Evolutionary conservation across 805 yeast genomes (phyloP), one percentile per base, ranked within the genome.

Genomic region (Wickerhamomyces mucosus): DNA sequence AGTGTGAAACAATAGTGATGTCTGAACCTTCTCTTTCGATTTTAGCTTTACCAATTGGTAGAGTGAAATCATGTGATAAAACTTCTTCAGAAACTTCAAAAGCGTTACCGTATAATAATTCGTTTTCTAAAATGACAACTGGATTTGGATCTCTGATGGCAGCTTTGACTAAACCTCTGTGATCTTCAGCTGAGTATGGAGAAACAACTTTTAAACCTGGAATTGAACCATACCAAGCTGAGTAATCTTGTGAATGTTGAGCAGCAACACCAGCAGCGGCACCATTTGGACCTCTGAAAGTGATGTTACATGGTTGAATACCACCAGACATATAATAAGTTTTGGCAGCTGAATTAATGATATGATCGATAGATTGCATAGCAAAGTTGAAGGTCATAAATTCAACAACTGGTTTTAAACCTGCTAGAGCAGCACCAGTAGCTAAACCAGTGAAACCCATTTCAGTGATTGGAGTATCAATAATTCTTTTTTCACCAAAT

Each of bases 191-290:
- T 33, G 92, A 76, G 68, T 78, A 92, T 33, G 99, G 99, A 28
- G 95, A 84, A 31, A 92, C 65, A 26, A 92, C 99, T 70, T 92
- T 92, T 59, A 92, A 72, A 59, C 99, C 99, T 39, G 99, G 99
- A 50, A 92, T 86, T 32, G 94, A 69, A 45, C 96, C 97, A 65
- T 92, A 92, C 98, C 98, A 92, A 33, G 96, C 86, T 35, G 95
- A 72, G 61, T 76, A 92, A 66, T 86, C 94, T 67, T 92, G 99
- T 18, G 98, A 92, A 67, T 92, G 99, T 67, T 92, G 99, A 37
- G 99, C 99, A 50, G 75, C 99, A 48, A 92, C 98, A 75, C 97
- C 97, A 30, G 96, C 96, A 48, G 98, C 96, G 30, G 98, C 96
- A 64, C 98, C 99, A 63, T 92, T 92, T 40, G 99, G 97, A 53